Base-by-base conservation (phyloP, 139 green algal genomes). In the Eudorina sp. region DNA sequence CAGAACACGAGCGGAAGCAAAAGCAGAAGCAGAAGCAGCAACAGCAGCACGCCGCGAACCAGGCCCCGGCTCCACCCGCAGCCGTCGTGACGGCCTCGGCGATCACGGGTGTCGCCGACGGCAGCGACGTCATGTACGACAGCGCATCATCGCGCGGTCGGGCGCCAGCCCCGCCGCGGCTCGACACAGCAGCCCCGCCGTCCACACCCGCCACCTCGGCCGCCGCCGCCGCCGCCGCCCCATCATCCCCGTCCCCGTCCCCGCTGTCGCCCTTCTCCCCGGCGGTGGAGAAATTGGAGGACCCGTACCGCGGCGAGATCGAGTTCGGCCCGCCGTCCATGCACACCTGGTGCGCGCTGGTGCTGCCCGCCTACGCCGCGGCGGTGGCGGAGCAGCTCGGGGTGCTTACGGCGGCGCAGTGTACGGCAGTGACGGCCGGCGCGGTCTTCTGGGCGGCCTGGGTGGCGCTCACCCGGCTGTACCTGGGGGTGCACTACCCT, bases 281-380 rank as follows among this genome's bases (percentile, higher is more conserved):
- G n/a, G n/a, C n/a, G n/a, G 62, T 64, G 45, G 43, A 87, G 62
- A 64, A 79, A 19, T 31, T 79, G 45, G 72, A 84, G 51, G 38
- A 23, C 29, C 53, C 58, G 2, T 79, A 87, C 81, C 81, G 64
- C 58, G 41, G 45, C 23, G 85, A 90, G 46, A 40, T 90, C 4
- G 85, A 90, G 85, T 62, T 51, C n/a, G 85, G 85, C 27, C 74
- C 85, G 43, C 85, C 85, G 53, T 90, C 85, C 43, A 84, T 90
- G 74, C 85, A 90, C 85, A 85, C 74, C 60, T 90, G 72, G 70
- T 69, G 75, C n/a, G 58, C 74, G 16, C 31, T 90, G 7, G 21
- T 78, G 45, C 41, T 90, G 45, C 75, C 74, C 21, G 53, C 81
- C 18, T 87, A 78, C 46, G 29, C n/a, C 9, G 81, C 51, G 4